Percentiles rank a stretch among this genome's conserved stretches.
phyloP scores from a whole-genome alignment of 2,329 filamentous ascomycete species.

The Fusarium sulawesiense region DNA sequence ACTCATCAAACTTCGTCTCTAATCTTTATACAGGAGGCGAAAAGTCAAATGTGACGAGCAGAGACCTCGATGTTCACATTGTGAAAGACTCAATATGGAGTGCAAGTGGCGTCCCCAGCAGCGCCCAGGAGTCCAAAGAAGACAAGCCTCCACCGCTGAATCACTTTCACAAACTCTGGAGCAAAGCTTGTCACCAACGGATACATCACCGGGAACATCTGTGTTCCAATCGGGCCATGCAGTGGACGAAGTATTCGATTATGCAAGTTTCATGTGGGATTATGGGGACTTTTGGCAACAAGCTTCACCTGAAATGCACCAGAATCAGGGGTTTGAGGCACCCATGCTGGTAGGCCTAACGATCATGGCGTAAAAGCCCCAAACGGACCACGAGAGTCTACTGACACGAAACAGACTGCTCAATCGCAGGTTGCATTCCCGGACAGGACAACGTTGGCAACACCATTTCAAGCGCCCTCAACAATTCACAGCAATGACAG shows the following conservation, averaged over 20 bases:
- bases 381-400: neutral
- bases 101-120: constrained; percentile 61
- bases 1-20: neutral
- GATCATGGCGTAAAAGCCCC: neutral
- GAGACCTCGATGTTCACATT: constrained; percentile 62
- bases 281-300: constrained; percentile 52
- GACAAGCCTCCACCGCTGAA: constrained; percentile 19
- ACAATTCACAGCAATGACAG: constrained; percentile 38
- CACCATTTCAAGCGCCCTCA: constrained; percentile 38
- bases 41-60: constrained; percentile 65
- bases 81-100: constrained; percentile 63
- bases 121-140: constrained; percentile 39
- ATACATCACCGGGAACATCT: constrained; percentile 45
- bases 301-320: constrained; percentile 43
- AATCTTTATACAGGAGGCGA: constrained; percentile 50
- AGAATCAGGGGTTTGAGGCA: constrained; percentile 40
- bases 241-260: constrained; percentile 59
- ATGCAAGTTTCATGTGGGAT: constrained; percentile 63
- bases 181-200: constrained; percentile 46
- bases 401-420: constrained; percentile 20
- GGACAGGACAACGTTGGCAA: constrained; percentile 37
- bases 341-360: constrained; percentile 37
- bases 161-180: constrained; percentile 18
- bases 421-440: constrained; percentile 44
- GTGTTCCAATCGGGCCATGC: constrained; percentile 46